These are phyloP conservation scores for Aspergillus arachidicola DNA, from an alignment of 2,329 filamentous ascomycete genomes.

Conservation along the genomic window DNA sequence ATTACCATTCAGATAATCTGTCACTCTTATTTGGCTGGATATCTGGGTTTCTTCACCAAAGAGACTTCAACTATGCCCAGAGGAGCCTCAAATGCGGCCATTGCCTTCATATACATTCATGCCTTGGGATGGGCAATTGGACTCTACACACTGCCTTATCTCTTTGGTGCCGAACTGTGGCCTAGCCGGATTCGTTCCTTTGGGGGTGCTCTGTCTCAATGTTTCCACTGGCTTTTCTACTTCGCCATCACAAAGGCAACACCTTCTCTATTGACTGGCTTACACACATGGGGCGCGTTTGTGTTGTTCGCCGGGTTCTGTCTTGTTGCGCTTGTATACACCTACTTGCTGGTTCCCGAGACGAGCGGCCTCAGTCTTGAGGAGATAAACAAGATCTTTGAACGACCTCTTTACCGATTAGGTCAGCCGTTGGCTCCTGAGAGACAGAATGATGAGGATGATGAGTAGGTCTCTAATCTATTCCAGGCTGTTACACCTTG, in stretches of 20 bases:
- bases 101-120: constrained; percentile 50
- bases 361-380: too few relatives aligned
- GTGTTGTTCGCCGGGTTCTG: too few relatives aligned
- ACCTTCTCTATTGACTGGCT: constrained; percentile 31
- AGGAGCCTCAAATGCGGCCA: constrained; percentile 38
- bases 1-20: constrained; percentile 44
- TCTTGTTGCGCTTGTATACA: too few relatives aligned
- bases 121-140: constrained; percentile 47
- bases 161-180: constrained; percentile 50
- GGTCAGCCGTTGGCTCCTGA: too few relatives aligned
- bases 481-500: too few relatives aligned
- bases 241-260: constrained; percentile 41
- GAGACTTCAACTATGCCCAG: not conserved
- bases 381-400: too few relatives aligned
- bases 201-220: constrained; percentile 40
- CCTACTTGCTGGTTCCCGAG: too few relatives aligned
- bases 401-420: too few relatives aligned
- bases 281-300: too few relatives aligned
- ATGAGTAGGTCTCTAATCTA: too few relatives aligned
- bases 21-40: constrained; percentile 35
- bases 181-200: constrained; percentile 50
- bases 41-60: too few relatives aligned
- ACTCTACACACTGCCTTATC: constrained; percentile 43
- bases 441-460: too few relatives aligned
- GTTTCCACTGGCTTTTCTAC: constrained; percentile 49